Conservation (phyloP, 192 early-diverging fungal genomes). For the Podila verticillata region DNA sequence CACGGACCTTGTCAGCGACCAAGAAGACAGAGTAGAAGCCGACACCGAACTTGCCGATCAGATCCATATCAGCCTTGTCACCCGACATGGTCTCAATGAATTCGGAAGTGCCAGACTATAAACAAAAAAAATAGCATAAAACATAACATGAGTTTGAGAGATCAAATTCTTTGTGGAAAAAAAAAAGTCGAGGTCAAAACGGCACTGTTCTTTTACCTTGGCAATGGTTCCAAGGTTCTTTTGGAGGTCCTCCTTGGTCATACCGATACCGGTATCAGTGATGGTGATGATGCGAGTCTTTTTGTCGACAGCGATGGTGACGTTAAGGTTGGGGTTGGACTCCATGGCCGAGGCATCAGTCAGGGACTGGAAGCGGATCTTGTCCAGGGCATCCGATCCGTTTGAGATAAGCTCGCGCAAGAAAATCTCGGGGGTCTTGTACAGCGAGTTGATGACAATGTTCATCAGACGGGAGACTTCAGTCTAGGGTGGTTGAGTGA, state of each 20-base stretch:
- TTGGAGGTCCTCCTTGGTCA: conserved; percentile 89
- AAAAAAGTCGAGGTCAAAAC: background rate
- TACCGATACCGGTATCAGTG: conserved; percentile 94
- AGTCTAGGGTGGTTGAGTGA: conserved; percentile 62
- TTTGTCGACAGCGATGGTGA: conserved; percentile 82
- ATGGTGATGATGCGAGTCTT: conserved; percentile 83
- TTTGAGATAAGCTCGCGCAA: conserved; percentile 97
- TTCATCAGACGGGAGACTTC: conserved; percentile 93
- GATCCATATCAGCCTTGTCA: conserved; percentile 74
- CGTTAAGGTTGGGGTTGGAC: conserved; percentile 78
- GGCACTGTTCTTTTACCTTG: conserved; percentile 55
- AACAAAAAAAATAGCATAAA: background rate
- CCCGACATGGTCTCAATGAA: conserved; percentile 86
- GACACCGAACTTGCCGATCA: conserved; percentile 99
- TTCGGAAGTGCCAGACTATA: conserved; percentile 88
- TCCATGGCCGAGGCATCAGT: conserved; percentile 71
- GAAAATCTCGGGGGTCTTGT: conserved; percentile 96
- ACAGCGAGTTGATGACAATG: conserved; percentile 95
- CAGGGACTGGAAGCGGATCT: conserved; percentile 84
- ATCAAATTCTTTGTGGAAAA: background rate
- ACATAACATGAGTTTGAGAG: background rate
- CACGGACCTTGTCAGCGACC: conserved; percentile 94
- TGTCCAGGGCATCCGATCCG: conserved; percentile 95
- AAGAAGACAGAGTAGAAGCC: conserved; percentile 99
- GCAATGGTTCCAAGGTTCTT: conserved; percentile 98